Percentiles rank a stretch among this genome's conserved stretches.
Evolutionary conservation across 352 stramenopile genomes (phyloP).

Genomic region (Phytophthora nicotianae): DNA sequence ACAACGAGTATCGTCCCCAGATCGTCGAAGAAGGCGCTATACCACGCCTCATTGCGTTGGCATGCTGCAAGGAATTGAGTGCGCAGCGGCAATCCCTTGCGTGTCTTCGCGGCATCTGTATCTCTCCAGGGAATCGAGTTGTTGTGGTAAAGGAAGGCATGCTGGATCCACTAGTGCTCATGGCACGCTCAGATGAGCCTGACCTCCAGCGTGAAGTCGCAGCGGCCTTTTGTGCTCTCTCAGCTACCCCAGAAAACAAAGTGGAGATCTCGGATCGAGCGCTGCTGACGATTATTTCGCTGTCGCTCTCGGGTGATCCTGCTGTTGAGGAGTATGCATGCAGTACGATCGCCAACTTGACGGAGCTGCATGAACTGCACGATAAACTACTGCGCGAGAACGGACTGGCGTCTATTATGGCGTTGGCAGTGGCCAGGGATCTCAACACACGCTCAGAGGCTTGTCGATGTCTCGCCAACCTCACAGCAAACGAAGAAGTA

Average conservation of each 20-base stretch:
- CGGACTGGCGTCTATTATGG: conserved; percentile 92
- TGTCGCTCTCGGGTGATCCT: conserved; percentile 92
- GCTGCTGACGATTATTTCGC: conserved; percentile 95
- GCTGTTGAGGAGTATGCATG: conserved; percentile 93
- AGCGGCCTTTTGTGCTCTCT: conserved; percentile 94
- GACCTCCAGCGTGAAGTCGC: conserved; percentile 93
- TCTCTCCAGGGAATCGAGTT: conserved; percentile 89
- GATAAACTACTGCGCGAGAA: conserved; percentile 95
- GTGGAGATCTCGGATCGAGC: conserved; percentile 93
- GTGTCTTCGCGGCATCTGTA: conserved; percentile 93
- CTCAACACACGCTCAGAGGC: conserved; percentile 92
- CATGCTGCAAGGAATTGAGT: conserved; percentile 94
- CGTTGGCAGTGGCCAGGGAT: conserved; percentile 90
- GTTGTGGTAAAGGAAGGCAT: conserved; percentile 94
- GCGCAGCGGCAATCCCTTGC: conserved; percentile 93
- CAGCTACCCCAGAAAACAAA: conserved; percentile 96
- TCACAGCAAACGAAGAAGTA: conserved; percentile 94
- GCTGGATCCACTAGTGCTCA: conserved; percentile 95
- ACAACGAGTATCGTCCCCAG: conserved; percentile 90
- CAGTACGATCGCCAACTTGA: conserved; percentile 95
- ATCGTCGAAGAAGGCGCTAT: conserved; percentile 95
- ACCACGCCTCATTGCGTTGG: conserved; percentile 93
- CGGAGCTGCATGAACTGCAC: conserved; percentile 95
- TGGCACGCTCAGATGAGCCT: conserved; percentile 92
- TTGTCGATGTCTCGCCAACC: conserved; percentile 93